Evolutionary conservation across 345 rosid genomes (phyloP), one percentile per base, ranked within the genome.

Genomic region (Geranium brycei): DNA sequence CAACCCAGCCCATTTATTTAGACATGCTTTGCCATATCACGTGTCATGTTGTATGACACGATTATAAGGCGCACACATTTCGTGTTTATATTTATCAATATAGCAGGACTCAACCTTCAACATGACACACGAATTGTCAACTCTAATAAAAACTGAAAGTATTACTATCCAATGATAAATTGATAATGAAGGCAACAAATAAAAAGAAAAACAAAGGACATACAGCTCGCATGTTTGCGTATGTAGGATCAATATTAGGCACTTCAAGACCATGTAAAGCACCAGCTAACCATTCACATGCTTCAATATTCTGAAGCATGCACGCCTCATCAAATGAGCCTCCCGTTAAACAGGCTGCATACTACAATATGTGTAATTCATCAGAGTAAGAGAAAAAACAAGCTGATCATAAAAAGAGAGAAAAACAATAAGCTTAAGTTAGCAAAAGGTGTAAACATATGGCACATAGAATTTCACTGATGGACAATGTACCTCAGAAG

Each of bases 261-360:
- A 78, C 89, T 81, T 91, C 83, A 66, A 91, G 89, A 60, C 87
- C 92, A 72, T 63, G 80, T 59, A 88, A 78, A 72, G 87, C 92
- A 80, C 79, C 81, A 70, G 95, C 85, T 71, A 93, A 79, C 99
- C 99, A 93, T 79, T 93, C 99, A 66, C 99, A 93, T 69, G 97
- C 97, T 76, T 91, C 99, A 61, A 91, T 81, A 72, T 91, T 93
- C 73, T 88, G 87, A 71, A 82, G 87, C 97, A 93, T 91, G 70
- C 69, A 85, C 59, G 85, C 88, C 74, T 93, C 99, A 66, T 91
- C 99, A 83, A 93, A 93, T 57, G 91, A 73, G 69, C 99, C 96
- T 59, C 91, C 92, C 19, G 97, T 84, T 57, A 93, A 75, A 72
- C 82, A 84, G 64, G 88, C 82, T 73, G 99, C 86, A 84, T 91